Evolutionary conservation across 2,329 filamentous ascomycete species (phyloP).

Genomic region (Orbilia oligospora): DNA sequence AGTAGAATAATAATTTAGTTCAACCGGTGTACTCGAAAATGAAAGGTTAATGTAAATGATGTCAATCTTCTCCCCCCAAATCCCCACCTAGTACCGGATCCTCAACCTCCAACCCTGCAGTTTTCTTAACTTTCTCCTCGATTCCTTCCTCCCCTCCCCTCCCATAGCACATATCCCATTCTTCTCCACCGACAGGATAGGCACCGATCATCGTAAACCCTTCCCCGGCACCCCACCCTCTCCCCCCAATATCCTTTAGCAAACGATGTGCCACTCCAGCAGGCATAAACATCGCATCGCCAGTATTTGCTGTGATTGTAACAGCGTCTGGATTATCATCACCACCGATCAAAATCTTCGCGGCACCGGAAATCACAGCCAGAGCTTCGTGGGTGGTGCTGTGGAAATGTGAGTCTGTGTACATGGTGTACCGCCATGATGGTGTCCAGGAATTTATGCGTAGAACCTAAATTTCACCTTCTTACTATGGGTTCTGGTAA

Average conservation of each 20-base stretch:
- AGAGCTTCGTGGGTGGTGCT: constrained; percentile 73
- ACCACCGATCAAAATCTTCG: constrained; percentile 72
- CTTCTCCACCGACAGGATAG: constrained; percentile 69
- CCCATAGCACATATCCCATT: constrained; percentile 71
- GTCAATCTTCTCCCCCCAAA: constrained; percentile 64
- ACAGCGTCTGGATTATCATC: constrained; percentile 70
- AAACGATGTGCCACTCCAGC: constrained; percentile 71
- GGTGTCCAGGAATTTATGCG: constrained; percentile 40
- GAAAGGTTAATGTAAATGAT: not conserved
- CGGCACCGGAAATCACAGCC: constrained; percentile 72
- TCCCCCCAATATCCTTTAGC: constrained; percentile 66
- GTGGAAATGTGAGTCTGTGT: constrained; percentile 74
- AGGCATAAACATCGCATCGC: constrained; percentile 75
- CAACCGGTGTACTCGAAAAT: not conserved
- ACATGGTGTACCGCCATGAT: constrained; percentile 70
- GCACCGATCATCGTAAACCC: constrained; percentile 74
- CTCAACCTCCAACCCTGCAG: constrained; percentile 66
- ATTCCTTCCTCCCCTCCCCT: constrained; percentile 68
- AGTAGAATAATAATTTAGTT: not conserved
- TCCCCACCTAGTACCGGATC: constrained; percentile 70
- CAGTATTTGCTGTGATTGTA: constrained; percentile 69
- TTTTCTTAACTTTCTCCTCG: constrained; percentile 69
- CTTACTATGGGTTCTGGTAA: too few relatives aligned
- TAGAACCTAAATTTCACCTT: not conserved
- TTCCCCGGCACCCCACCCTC: constrained; percentile 60